Evolutionary conservation across 2,329 filamentous ascomycete genomes (phyloP).

Genomic region (Metarhizium brunneum): DNA sequence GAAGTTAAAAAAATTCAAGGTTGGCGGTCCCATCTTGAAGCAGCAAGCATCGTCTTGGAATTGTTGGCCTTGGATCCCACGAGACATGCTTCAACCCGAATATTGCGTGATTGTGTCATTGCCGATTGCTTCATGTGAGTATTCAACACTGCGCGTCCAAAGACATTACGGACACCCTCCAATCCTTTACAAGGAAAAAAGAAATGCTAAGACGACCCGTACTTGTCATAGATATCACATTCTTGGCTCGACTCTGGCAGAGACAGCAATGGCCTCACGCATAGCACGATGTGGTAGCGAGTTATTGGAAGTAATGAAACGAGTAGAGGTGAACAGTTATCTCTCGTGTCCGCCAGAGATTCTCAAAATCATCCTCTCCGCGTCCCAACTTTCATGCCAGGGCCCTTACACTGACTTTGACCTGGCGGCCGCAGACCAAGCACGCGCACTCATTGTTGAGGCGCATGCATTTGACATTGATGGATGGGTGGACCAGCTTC

Average conservation of each 20-base stretch:
- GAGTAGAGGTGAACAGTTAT: constrained; percentile 32
- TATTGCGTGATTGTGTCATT: constrained; percentile 35
- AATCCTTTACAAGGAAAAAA: background rate
- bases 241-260: constrained; percentile 28
- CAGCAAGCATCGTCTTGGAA: constrained; percentile 32
- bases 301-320: constrained; percentile 29
- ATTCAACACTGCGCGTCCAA: background rate
- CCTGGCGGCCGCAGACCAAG: constrained; percentile 24
- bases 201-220: background rate
- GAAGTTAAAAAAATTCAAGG: constrained; percentile 12
- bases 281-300: constrained; percentile 30
- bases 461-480: constrained; percentile 32
- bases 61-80: constrained; percentile 21
- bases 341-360: constrained; percentile 33
- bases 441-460: constrained; percentile 30
- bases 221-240: constrained; percentile 27
- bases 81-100: constrained; percentile 20
- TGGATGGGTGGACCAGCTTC: constrained; percentile 31
- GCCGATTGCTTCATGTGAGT: constrained; percentile 39
- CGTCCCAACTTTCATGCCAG: constrained; percentile 33
- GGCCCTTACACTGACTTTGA: constrained; percentile 21
- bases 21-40: constrained; percentile 38
- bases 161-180: background rate
- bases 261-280: constrained; percentile 25
- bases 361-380: constrained; percentile 34